These are phyloP conservation scores for Anethum foeniculum DNA, from an alignment of 140 eudicot genomes.

Conservation along the genomic window DNA sequence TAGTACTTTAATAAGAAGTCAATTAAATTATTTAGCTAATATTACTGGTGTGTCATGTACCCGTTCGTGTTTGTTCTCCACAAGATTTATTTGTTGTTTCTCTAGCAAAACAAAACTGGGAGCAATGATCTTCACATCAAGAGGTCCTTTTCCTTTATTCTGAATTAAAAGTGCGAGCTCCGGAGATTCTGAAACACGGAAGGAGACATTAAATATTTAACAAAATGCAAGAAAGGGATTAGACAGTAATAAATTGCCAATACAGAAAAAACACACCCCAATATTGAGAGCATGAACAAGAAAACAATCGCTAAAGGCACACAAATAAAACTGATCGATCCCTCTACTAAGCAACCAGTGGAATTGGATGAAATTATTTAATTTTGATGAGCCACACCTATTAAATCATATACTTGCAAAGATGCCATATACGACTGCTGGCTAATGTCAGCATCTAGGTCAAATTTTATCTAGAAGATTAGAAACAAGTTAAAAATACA, in stretches of 20 bases:
- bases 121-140: constrained; percentile 48
- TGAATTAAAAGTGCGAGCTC: constrained; percentile 69
- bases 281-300: not conserved
- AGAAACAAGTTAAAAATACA: not conserved
- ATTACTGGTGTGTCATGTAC: constrained; percentile 20
- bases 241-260: not conserved
- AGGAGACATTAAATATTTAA: constrained; percentile 4
- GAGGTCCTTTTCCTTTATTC: constrained; percentile 58
- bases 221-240: not conserved
- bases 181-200: constrained; percentile 54
- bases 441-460: not conserved
- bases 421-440: not conserved
- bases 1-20: not conserved
- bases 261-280: not conserved
- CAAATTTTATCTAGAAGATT: not conserved
- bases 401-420: not conserved
- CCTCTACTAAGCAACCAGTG: not conserved
- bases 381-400: not conserved
- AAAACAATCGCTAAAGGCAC: not conserved
- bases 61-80: constrained; percentile 54
- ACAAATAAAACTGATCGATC: not conserved
- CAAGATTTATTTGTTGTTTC: constrained; percentile 48
- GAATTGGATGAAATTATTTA: not conserved
- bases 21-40: not conserved
- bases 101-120: constrained; percentile 67